Percentiles rank a stretch among this genome's conserved stretches.
These are phyloP conservation scores for Aureobasidium sp. DNA, from an alignment of 2,329 filamentous ascomycete genomes.

Conservation along the genomic window DNA sequence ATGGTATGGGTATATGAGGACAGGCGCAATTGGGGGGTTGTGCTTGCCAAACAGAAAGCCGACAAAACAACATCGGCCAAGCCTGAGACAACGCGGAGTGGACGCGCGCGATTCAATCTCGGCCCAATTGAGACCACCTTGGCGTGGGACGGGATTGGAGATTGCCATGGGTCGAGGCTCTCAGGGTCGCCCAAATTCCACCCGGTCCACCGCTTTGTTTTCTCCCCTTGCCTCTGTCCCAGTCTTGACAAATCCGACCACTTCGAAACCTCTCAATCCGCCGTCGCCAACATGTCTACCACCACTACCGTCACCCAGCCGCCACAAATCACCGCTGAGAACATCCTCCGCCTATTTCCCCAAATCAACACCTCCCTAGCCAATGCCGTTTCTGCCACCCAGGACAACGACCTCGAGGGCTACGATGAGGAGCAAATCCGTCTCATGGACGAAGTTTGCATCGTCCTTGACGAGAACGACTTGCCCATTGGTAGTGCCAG, in stretches of 20 bases:
- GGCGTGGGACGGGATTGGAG: neutral
- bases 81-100: neutral
- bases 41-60: neutral
- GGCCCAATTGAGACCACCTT: neutral
- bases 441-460: slow-evolving; percentile 98
- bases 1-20: slow-evolving; percentile 26
- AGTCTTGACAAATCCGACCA: neutral
- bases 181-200: neutral
- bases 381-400: slow-evolving; percentile 47
- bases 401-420: slow-evolving; percentile 65
- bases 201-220: neutral
- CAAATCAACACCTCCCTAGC: slow-evolving; percentile 61
- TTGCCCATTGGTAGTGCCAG: slow-evolving; percentile 88
- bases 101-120: neutral
- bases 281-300: slow-evolving; percentile 21
- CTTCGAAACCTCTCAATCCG: neutral
- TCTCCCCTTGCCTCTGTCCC: neutral
- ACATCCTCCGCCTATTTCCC: slow-evolving; percentile 80
- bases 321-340: slow-evolving; percentile 70
- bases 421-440: slow-evolving; percentile 98
- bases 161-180: neutral
- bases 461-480: slow-evolving; percentile 89
- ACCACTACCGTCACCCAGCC: slow-evolving; percentile 25
- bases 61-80: neutral
- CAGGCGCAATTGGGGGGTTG: neutral